phyloP scores from a whole-genome alignment of 2,329 filamentous ascomycete species.

The Escovopsis sp. region DNA sequence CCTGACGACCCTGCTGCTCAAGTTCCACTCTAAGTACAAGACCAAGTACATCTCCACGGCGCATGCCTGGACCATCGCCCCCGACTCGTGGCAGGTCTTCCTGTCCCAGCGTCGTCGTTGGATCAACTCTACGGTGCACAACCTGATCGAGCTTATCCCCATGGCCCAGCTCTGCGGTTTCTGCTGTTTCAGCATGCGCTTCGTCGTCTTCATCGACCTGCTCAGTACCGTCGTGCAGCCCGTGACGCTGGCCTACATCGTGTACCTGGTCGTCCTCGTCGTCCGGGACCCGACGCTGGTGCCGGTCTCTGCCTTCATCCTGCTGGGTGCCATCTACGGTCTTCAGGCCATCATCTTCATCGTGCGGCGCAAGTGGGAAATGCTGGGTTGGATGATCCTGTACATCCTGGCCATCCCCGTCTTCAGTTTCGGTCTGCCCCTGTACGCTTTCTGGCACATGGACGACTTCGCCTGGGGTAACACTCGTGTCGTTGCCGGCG shows the following conservation, averaged over 20 bases:
- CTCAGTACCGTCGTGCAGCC: slow-evolving; percentile 85
- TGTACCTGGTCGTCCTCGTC: slow-evolving; percentile 71
- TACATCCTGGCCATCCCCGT: slow-evolving; percentile 85
- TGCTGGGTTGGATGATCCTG: slow-evolving; percentile 98
- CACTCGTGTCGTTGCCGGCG: slow-evolving; percentile 90
- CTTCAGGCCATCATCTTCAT: slow-evolving; percentile 96
- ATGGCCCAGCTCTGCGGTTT: slow-evolving; percentile 92
- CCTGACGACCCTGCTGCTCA: slow-evolving; percentile 83
- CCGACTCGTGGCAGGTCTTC: slow-evolving; percentile 88
- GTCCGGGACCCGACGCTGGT: slow-evolving; percentile 45
- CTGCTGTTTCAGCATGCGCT: slow-evolving; percentile 99
- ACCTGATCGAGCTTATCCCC: slow-evolving; percentile 87
- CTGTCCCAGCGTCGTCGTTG: slow-evolving; percentile 95
- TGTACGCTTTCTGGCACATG: slow-evolving; percentile 99
- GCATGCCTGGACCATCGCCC: slow-evolving; percentile 93
- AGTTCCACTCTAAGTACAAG: slow-evolving; percentile 87
- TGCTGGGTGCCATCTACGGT: slow-evolving; percentile 93
- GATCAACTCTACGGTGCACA: slow-evolving; percentile 99
- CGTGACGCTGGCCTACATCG: slow-evolving; percentile 77
- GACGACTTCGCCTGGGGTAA: slow-evolving; percentile 99
- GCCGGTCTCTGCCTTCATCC: slow-evolving; percentile 73
- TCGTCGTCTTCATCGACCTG: slow-evolving; percentile 88
- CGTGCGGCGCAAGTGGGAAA: slow-evolving; percentile 92
- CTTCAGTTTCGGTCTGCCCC: slow-evolving; percentile 75
- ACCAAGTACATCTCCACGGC: slow-evolving; percentile 91